These are phyloP conservation scores for Cladosporium oxysporum DNA, from an alignment of 2,329 filamentous ascomycete genomes.

Conservation along the genomic window DNA sequence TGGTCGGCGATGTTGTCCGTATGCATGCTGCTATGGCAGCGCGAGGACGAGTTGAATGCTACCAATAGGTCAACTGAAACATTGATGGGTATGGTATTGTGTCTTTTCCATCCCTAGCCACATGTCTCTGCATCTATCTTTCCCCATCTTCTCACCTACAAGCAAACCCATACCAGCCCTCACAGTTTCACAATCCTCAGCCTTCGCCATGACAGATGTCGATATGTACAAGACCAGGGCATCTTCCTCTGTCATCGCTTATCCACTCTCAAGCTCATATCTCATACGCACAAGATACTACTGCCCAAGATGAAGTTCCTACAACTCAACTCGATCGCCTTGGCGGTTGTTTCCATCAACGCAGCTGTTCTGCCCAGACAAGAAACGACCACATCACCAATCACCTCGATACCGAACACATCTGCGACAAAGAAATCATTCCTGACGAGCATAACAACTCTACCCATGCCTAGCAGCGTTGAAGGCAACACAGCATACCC, in stretches of 20 bases:
- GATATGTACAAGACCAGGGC: slow-evolving; percentile 16
- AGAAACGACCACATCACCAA: slow-evolving; percentile 11
- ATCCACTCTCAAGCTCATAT: slow-evolving; percentile 11
- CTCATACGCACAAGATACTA: neutral
- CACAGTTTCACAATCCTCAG: slow-evolving; percentile 19
- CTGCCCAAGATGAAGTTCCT: slow-evolving; percentile 9
- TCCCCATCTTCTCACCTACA: slow-evolving; percentile 1
- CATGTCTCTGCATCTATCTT: slow-evolving; percentile 10
- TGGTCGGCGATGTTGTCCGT: neutral
- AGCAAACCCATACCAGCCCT: slow-evolving; percentile 10
- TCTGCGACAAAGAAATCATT: slow-evolving; percentile 12
- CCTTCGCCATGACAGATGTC: slow-evolving; percentile 6
- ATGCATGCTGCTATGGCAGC: neutral
- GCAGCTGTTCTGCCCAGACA: slow-evolving; percentile 18
- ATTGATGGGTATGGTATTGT: neutral
- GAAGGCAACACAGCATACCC: slow-evolving; percentile 19
- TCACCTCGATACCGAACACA: slow-evolving; percentile 7
- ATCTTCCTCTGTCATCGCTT: slow-evolving; percentile 8
- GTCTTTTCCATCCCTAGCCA: slow-evolving; percentile 14
- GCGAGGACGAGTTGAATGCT: neutral
- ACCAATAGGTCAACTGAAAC: neutral
- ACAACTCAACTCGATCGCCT: slow-evolving; percentile 13
- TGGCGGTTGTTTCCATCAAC: slow-evolving; percentile 2
- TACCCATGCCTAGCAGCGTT: slow-evolving; percentile 15
- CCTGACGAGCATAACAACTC: slow-evolving; percentile 13